Evolutionary conservation across 202 grass and related monocot genomes (phyloP), one percentile per base, ranked within the genome.

Genomic region (Thinopyrum obtusiflorum): DNA sequence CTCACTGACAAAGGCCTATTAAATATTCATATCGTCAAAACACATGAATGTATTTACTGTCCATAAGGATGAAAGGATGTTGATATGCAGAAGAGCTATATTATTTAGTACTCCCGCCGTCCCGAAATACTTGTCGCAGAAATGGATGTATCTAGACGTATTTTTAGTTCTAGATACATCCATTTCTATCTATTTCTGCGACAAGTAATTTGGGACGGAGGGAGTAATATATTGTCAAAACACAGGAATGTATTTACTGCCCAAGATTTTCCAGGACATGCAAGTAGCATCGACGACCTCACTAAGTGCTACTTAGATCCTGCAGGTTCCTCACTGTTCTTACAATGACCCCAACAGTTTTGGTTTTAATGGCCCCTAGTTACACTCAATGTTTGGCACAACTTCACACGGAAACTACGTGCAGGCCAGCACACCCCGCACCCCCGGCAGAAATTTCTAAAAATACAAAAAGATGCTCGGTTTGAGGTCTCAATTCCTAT

Each of bases 1-100:
- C 83, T 95, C 93, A 75, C 93, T 95, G 18, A 95, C 93, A 89
- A 95, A 95, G 77, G 89, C 91, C 93, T 95, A 65, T 31, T 60
- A 65, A 67, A 72, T 76, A 23, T 46, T 79, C 73, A 82, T 47
- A 62, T 73, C 20, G 83, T 67, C 62, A 65, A 20, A 64, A 81
- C 42, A 66, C 46, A 75, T n/a, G 81, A 35, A 79, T 0, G 59
- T 49, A 65, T 44, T 42, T 69, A n/a, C 20, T 68, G 11, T 61
- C 21, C 20, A 20, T 12, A 11, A 68, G 33, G 49, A 28, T 37
- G 29, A 18, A 9, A 18, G 36, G 20, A 73, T 37, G 40, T 20
- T 9, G 32, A 80, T 33, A 73, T 28, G 66, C 37, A 82, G 17
- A 25, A 61, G 31, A 80, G 1, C 9, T 3, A 76, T 70, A 29